Evolutionary conservation across 371 early-diverging fungal species (phyloP).

Genomic region (Gilbertella persicaria): DNA sequence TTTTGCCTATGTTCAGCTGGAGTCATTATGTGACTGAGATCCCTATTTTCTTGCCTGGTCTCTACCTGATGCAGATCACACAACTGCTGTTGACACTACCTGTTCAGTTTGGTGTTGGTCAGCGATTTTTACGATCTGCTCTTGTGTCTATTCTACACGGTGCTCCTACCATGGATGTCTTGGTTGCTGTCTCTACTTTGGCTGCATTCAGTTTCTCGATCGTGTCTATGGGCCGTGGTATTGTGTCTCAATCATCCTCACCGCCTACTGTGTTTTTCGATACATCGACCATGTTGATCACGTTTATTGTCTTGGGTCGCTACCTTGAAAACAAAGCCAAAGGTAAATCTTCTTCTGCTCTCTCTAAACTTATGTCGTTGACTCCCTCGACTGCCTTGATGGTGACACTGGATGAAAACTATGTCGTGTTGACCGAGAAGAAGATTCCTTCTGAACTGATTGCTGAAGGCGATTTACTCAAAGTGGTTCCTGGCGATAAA

Average conservation of each 20-base stretch:
- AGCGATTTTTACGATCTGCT: conserved; percentile 77
- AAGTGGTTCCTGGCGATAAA: conserved; percentile 91
- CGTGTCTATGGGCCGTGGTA: conserved; percentile 51
- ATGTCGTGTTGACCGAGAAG: conserved; percentile 55
- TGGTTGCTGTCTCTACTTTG: conserved; percentile 85
- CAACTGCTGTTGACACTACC: conserved; percentile 77
- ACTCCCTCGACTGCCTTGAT: conserved; percentile 70
- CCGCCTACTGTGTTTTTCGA: conserved; percentile 90
- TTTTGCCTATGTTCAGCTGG: conserved; percentile 70
- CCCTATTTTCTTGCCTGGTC: conserved; percentile 57
- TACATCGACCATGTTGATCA: conserved; percentile 86
- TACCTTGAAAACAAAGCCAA: conserved; percentile 96
- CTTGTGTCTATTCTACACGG: conserved; percentile 79
- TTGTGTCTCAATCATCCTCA: conserved; percentile 9
- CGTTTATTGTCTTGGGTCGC: conserved; percentile 89
- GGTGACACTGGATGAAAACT: conserved; percentile 17
- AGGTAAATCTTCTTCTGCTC: conserved; percentile 86
- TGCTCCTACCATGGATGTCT: conserved; percentile 95
- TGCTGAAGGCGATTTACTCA: conserved; percentile 81
- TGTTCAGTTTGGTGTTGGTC: conserved; percentile 90
- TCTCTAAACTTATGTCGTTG: conserved; percentile 85
- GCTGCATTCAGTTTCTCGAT: conserved; percentile 80
- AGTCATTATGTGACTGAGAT: conserved; percentile 47
- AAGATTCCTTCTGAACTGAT: conserved; percentile 85
- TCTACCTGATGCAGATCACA: conserved; percentile 60